Evolutionary conservation across 371 early-diverging fungal species (phyloP).

Genomic region (Dinochytrium kinnereticum): DNA sequence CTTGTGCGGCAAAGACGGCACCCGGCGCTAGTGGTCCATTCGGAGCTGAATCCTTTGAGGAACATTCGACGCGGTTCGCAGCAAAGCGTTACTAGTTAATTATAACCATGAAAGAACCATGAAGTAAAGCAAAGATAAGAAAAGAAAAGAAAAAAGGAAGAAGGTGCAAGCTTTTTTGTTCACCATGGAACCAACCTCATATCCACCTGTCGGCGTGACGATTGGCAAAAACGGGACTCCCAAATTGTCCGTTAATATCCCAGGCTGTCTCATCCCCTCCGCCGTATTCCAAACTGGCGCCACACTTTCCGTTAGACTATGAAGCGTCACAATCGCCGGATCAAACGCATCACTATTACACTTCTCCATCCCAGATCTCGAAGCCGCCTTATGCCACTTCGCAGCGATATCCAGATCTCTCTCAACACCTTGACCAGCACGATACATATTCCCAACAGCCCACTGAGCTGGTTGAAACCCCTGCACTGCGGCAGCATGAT

Average conservation of each 20-base stretch:
- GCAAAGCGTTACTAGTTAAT: background rate
- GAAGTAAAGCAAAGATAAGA: background rate
- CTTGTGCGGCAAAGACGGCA: background rate
- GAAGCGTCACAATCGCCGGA: slow-evolving; percentile 24
- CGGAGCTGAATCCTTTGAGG: too few relatives aligned
- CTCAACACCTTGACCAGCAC: slow-evolving; percentile 33
- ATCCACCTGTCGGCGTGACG: background rate
- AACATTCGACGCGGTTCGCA: background rate
- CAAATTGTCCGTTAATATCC: background rate
- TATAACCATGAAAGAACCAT: background rate
- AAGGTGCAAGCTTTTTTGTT: background rate
- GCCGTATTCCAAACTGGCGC: slow-evolving; percentile 36
- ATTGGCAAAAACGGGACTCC: background rate
- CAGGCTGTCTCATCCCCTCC: slow-evolving; percentile 6
- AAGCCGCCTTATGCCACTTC: slow-evolving; percentile 41
- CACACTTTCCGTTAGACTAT: slow-evolving; percentile 31
- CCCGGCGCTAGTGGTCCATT: slow-evolving; percentile 1
- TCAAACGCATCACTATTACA: slow-evolving; percentile 21
- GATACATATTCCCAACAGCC: slow-evolving; percentile 39
- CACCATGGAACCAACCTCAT: background rate
- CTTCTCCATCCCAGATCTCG: slow-evolving; percentile 29
- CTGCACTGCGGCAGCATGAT: slow-evolving; percentile 44
- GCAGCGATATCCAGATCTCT: slow-evolving; percentile 35
- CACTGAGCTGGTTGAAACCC: slow-evolving; percentile 44
- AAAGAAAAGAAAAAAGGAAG: background rate